A percentile compares a stretch with the other conserved stretches of the same genome.
phyloP scores from a whole-genome alignment of 768 basidiomycete species.

The Russula sp. region DNA sequence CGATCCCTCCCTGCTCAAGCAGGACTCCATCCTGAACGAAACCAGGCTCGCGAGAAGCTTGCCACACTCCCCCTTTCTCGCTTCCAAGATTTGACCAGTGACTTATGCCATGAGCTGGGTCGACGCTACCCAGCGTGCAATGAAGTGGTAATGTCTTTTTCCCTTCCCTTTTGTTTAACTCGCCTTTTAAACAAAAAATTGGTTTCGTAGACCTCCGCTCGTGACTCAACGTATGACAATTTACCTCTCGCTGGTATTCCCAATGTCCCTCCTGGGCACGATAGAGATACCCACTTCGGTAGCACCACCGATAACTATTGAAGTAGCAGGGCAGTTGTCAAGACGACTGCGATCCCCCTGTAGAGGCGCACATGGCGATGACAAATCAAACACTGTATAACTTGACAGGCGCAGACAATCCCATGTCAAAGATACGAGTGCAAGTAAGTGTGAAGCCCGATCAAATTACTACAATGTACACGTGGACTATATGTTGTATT shows the following conservation, averaged over 20 bases:
- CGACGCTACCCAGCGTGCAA: conserved; percentile 94
- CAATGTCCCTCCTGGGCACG: conserved; percentile 37
- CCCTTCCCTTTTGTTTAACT: neutral
- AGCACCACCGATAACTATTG: conserved; percentile 5
- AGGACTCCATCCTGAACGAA: conserved; percentile 97
- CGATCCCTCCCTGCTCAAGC: conserved; percentile 87
- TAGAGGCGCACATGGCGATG: neutral
- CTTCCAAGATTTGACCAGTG: conserved; percentile 92
- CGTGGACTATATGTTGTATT: too few relatives aligned
- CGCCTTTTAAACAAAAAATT: conserved; percentile 24
- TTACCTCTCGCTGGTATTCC: conserved; percentile 65
- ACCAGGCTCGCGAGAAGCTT: conserved; percentile 95
- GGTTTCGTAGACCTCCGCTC: conserved; percentile 38
- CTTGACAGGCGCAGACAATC: too few relatives aligned
- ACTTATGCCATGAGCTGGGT: conserved; percentile 92
- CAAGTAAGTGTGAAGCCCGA: too few relatives aligned
- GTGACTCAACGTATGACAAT: conserved; percentile 63
- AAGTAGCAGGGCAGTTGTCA: conserved; percentile 9
- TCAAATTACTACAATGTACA: too few relatives aligned
- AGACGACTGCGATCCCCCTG: conserved; percentile 44
- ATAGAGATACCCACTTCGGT: conserved; percentile 5
- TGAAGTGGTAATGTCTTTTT: conserved; percentile 62
- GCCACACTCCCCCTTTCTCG: conserved; percentile 85
- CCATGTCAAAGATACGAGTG: neutral
- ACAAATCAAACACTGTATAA: neutral